Conservation (phyloP, 2,329 filamentous ascomycete species). For the Epichloe gansuensis region DNA sequence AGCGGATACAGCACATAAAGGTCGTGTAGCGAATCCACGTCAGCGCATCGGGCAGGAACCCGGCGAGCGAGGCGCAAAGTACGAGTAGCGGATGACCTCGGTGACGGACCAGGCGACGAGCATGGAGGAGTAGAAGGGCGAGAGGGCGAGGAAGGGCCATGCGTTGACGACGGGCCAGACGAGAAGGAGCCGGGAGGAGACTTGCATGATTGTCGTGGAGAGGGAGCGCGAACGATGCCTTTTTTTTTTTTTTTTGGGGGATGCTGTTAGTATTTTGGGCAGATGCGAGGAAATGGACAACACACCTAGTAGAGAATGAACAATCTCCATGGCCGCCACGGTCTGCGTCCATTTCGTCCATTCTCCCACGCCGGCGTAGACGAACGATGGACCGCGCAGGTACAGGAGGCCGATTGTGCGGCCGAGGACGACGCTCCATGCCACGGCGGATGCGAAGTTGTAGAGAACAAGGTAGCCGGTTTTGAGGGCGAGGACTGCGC, state of each 20-base stretch:
- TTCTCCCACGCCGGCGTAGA: constrained; percentile 50
- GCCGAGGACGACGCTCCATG: constrained; percentile 69
- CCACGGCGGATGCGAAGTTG: constrained; percentile 63
- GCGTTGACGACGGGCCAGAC: constrained; percentile 73
- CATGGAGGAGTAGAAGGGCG: constrained; percentile 61
- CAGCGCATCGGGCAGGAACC: constrained; percentile 50
- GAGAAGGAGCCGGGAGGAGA: constrained; percentile 73
- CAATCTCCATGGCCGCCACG: constrained; percentile 67
- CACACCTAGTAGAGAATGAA: constrained; percentile 68
- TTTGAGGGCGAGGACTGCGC: constrained; percentile 22
- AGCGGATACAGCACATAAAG: constrained; percentile 90
- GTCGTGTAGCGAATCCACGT: constrained; percentile 84
- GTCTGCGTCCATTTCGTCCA: constrained; percentile 76
- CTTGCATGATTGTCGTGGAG: constrained; percentile 80
- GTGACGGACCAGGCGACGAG: constrained; percentile 80
- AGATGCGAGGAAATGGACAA: constrained; percentile 1
- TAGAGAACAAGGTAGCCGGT: constrained; percentile 70
- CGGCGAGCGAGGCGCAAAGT: constrained; percentile 63
- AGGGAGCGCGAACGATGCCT: constrained; percentile 83
- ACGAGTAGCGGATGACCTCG: constrained; percentile 87
- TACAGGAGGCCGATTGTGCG: constrained; percentile 48
- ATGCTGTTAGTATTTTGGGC: background rate
- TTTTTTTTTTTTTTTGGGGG: no score
- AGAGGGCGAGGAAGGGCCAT: constrained; percentile 55
- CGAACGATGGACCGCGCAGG: constrained; percentile 41